Evolutionary conservation across 169 alveolate genomes (phyloP), one percentile per base, ranked within the genome.

Genomic region (Cyclospora cayetanensis): DNA sequence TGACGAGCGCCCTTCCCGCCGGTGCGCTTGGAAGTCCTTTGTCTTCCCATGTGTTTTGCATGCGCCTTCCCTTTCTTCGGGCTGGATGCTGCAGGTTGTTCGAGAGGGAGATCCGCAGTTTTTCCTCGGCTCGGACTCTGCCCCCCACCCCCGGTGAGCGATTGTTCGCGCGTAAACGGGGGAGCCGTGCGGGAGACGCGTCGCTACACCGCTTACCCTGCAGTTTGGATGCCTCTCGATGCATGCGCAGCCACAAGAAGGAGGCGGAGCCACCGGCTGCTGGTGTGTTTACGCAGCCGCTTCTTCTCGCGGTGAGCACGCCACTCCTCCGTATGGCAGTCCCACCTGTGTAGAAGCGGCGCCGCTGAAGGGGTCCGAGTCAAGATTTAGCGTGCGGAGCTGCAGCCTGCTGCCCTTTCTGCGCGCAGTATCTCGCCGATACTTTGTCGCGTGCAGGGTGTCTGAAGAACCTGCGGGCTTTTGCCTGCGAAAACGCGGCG

Each of bases 101-200:
- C 90, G 46, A 12, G 91, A 85, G 46, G 95, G 95, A 1, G 50
- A 93, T 66, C 90, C 92, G 27, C 82, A 70, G 60, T 93, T 93
- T 43, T 93, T 93, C 29, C 93, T 93, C 35, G 95, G 95, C 39
- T 90, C 94, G 43, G 95, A 93, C 31, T 93, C 95, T 1, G 95
- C 95, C 39, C 95, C 95, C 29, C 95, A 93, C 70, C 91, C 91
- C 42, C 50, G 79, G 91, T 52, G 50, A 65, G 63, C 42, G 35
- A 79, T 46, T 46, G 11, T 46, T 22, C 60, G 60, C 25, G 55
- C 15, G 35, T 34, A 37, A 37, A 18, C 0, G 22, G 80, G 46
- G 12, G 53, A 18, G 39, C 1, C 20, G 46, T 34, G 31, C 22
- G 25, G 22, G 80, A n/a, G n/a, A 53, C 66, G 22, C 22, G 22